Conservation (phyloP, 2,329 filamentous ascomycete species). For the Fusarium sp. region DNA sequence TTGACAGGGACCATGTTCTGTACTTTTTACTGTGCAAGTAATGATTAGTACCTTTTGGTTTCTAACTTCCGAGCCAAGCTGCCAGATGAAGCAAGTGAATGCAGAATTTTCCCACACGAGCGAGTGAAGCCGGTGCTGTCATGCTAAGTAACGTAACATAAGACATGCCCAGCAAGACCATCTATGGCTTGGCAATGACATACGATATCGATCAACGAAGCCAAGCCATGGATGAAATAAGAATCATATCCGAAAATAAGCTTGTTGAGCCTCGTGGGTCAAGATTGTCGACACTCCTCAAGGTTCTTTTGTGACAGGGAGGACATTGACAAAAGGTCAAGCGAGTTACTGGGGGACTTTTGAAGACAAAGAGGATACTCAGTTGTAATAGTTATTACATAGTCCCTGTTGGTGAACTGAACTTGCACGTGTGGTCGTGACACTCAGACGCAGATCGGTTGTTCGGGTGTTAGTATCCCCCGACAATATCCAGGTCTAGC, state of each 20-base stretch:
- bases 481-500: slow-evolving; percentile 17
- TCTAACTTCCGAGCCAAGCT: slow-evolving; percentile 18
- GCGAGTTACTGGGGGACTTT: slow-evolving; percentile 40
- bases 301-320: slow-evolving; percentile 35
- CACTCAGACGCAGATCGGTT: slow-evolving; percentile 11
- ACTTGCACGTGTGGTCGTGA: slow-evolving; percentile 13
- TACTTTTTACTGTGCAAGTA: slow-evolving; percentile 46
- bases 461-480: slow-evolving; percentile 22
- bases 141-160: slow-evolving; percentile 29
- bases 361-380: slow-evolving; percentile 36
- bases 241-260: slow-evolving; percentile 24
- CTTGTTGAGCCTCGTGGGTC: slow-evolving; percentile 25
- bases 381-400: slow-evolving; percentile 35
- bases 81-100: slow-evolving; percentile 22
- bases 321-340: slow-evolving; percentile 21
- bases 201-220: slow-evolving; percentile 4
- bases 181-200: slow-evolving; percentile 1
- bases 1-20: slow-evolving; percentile 40
- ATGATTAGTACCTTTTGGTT: slow-evolving; percentile 40
- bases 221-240: slow-evolving; percentile 2
- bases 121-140: neutral
- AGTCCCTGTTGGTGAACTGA: slow-evolving; percentile 21
- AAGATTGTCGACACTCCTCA: slow-evolving; percentile 14
- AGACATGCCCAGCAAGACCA: neutral
- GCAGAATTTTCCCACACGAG: neutral